These are phyloP conservation scores for Xylariaceae sp. DNA, from an alignment of 2,329 filamentous ascomycete species.

Conservation along the genomic window DNA sequence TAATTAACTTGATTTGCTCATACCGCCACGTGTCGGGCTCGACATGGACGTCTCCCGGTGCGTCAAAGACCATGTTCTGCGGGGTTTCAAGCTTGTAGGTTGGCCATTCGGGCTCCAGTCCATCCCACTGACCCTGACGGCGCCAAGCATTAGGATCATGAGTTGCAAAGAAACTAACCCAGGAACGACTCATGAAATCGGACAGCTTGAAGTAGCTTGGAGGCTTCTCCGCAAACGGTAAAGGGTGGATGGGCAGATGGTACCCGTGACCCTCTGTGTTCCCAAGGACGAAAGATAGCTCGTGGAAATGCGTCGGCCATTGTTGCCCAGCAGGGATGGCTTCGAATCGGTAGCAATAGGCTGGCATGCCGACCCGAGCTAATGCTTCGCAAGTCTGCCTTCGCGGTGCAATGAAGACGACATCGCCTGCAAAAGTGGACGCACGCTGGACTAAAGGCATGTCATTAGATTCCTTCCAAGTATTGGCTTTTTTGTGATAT, in stretches of 20 bases:
- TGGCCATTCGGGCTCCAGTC: constrained; percentile 4
- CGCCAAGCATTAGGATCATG: constrained; percentile 6
- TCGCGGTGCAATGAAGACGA: constrained; percentile 5
- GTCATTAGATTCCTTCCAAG: too few species aligned
- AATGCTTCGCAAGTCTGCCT: constrained; percentile 6
- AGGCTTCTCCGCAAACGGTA: constrained; percentile 1
- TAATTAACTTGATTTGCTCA: constrained; percentile 5
- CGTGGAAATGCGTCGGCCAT: constrained; percentile 9
- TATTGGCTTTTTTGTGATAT: too few species aligned
- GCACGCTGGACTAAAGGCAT: constrained; percentile 4
- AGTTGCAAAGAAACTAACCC: constrained; percentile 6
- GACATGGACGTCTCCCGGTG: neutral
- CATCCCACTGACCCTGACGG: constrained; percentile 5
- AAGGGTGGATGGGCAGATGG: neutral
- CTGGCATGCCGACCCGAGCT: neutral
- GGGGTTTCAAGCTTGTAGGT: constrained; percentile 1
- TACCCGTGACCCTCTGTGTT: constrained; percentile 5
- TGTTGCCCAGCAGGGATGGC: constrained; percentile 1
- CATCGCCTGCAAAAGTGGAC: constrained; percentile 5
- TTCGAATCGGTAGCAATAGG: constrained; percentile 5
- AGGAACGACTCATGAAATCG: constrained; percentile 4
- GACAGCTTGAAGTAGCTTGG: constrained; percentile 1
- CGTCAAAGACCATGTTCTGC: constrained; percentile 2
- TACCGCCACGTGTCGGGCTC: constrained; percentile 5
- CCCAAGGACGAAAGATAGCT: constrained; percentile 5